A percentile compares a stretch with the other conserved stretches of the same genome.
Conservation (phyloP, 2,329 filamentous ascomycete species). For the Cordyceps fumosorosea region DNA sequence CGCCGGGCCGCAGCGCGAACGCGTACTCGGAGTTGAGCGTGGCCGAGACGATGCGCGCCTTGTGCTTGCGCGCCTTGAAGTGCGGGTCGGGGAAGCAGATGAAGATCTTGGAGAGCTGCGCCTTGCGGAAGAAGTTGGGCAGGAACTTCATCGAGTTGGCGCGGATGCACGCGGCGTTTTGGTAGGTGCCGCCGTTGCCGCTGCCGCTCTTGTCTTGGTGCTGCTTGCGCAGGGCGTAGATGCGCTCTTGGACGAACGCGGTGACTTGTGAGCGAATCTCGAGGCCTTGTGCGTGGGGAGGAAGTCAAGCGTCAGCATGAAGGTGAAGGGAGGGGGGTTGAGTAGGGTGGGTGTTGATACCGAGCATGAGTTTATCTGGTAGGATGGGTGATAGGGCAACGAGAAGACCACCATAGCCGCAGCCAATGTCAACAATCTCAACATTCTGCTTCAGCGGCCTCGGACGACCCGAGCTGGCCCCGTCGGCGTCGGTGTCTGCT, state of each 20-base stretch:
- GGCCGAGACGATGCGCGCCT: slow-evolving; percentile 85
- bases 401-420: slow-evolving; percentile 87
- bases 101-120: slow-evolving; percentile 84
- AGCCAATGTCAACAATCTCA: slow-evolving; percentile 93
- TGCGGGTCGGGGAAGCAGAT: slow-evolving; percentile 98
- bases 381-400: slow-evolving; percentile 77
- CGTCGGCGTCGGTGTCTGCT: slow-evolving; percentile 28
- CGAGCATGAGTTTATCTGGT: slow-evolving; percentile 76
- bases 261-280: slow-evolving; percentile 90
- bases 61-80: slow-evolving; percentile 96
- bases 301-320: slow-evolving; percentile 2
- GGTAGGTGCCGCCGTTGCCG: slow-evolving; percentile 46
- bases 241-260: slow-evolving; percentile 82
- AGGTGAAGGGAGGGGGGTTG: neutral
- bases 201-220: slow-evolving; percentile 32
- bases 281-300: slow-evolving; percentile 52
- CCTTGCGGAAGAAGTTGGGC: slow-evolving; percentile 88
- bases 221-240: slow-evolving; percentile 70
- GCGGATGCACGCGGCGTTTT: slow-evolving; percentile 83
- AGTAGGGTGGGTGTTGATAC: slow-evolving; percentile 33
- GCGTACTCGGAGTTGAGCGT: slow-evolving; percentile 92
- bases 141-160: slow-evolving; percentile 99
- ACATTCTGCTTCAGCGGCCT: slow-evolving; percentile 52
- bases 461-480: slow-evolving; percentile 18
- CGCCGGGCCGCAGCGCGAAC: slow-evolving; percentile 74